Base-by-base conservation (phyloP, 345 rosid genomes). In the Camelina sativa region DNA sequence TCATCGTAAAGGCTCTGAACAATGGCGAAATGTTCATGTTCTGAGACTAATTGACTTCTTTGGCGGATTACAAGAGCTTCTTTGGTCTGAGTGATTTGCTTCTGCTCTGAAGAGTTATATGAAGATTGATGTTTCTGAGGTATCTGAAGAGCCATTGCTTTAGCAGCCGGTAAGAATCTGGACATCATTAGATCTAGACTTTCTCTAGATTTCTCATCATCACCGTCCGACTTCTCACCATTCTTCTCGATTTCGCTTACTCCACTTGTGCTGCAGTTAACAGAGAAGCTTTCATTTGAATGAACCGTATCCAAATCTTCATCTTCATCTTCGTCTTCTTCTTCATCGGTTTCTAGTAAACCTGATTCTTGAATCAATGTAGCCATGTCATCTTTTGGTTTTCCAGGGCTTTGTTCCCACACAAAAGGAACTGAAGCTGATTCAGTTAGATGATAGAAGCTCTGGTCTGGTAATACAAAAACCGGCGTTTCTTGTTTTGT, bases 121-220 rank as follows among this genome's bases (percentile, higher is more conserved):
- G 48, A 72, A 78, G 88, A 74, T 17, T 85, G 93, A 69, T 88
- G 81, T 77, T 77, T 77, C 28, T 57, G 47, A 65, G 82, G 82
- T 72, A 81, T 82, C 52, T 47, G 52, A 69, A 85, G 68, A 60
- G 99, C 81, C 99, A 92, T 89, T 50, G 99, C 99, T 89, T 86
- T 86, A 44, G 99, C 96, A 44, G 99, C 99, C 20, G 99, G 97
- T 76, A 92, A 84, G 89, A 95, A 95, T 25, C 99, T 93, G 10
- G 81, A 84, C 97, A 95, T 83, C 92, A 95, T 92, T 77, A 90
- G 87, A 76, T 95, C 96, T 20, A 83, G 83, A 51, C 88, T 85
- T 65, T 80, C 87, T 47, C 69, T 80, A 34, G 52, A 69, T 10
- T n/a, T 28, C 23, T 63, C 68, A 44, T 63, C 68, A 44, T 63